phyloP scores from a whole-genome alignment of 2,329 filamentous ascomycete genomes.

The Aspergillus uvarum region DNA sequence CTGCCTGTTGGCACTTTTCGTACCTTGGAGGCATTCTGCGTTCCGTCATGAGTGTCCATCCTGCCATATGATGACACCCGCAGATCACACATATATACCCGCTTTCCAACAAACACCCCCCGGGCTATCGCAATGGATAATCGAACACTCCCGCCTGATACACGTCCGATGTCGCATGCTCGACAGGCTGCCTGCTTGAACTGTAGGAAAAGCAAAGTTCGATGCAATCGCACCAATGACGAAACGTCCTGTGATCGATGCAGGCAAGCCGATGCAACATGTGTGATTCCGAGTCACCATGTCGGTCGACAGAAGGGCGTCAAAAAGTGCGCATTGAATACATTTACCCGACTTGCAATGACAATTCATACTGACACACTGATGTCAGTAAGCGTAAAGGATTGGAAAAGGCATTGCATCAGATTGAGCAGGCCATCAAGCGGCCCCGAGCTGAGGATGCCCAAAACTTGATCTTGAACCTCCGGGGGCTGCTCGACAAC shows the following conservation, averaged over 20 bases:
- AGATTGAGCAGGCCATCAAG: constrained; percentile 69
- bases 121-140: constrained; percentile 10
- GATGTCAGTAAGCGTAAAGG: constrained; percentile 67
- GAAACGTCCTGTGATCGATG: constrained; percentile 62
- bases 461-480: constrained; percentile 42
- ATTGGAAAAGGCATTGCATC: constrained; percentile 70
- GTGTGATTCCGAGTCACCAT: constrained; percentile 70
- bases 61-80: no score
- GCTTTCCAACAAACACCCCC: no score
- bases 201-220: constrained; percentile 67
- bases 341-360: not conserved
- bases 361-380: constrained; percentile 11
- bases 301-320: constrained; percentile 73
- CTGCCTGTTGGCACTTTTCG: no score
- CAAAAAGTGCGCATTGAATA: constrained; percentile 61
- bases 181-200: constrained; percentile 58
- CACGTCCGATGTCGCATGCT: constrained; percentile 17
- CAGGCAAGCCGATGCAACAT: constrained; percentile 58
- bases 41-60: no score
- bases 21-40: no score
- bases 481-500: constrained; percentile 54
- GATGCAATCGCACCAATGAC: constrained; percentile 59
- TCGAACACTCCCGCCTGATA: not conserved
- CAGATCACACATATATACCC: no score
- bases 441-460: constrained; percentile 51